phyloP scores from a whole-genome alignment of 1,284 basidiomycete species.

The Puccinia triticina region DNA sequence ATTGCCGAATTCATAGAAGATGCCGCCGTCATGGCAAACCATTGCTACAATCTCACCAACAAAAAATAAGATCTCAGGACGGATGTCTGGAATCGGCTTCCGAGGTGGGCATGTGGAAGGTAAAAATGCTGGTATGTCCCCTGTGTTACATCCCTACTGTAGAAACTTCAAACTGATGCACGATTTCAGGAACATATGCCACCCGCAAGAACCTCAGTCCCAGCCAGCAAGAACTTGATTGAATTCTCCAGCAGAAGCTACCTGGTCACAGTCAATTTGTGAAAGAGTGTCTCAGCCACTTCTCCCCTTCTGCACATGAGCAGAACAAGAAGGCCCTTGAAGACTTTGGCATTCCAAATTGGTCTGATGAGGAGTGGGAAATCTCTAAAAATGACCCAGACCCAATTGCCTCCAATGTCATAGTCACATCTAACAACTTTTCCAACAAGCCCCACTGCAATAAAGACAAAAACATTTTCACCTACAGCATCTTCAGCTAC shows the following conservation, averaged over 20 bases:
- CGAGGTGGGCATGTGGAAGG: not conserved
- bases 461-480: conserved; percentile 10
- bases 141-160: not conserved
- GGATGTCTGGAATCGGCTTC: not conserved
- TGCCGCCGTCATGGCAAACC: not conserved
- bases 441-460: not conserved
- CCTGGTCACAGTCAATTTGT: not conserved
- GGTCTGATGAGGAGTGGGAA: conserved; percentile 2
- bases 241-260: not conserved
- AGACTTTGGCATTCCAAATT: conserved; percentile 10
- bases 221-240: not conserved
- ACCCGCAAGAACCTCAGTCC: not conserved
- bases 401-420: not conserved
- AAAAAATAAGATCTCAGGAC: conserved; percentile 5
- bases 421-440: too few species aligned
- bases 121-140: not conserved
- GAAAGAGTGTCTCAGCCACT: not conserved
- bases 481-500: conserved; percentile 7
- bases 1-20: not conserved
- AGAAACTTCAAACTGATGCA: too few species aligned
- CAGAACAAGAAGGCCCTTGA: not conserved
- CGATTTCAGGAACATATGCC: not conserved
- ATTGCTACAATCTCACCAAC: not conserved
- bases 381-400: not conserved
- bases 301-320: not conserved